Conservation (phyloP, 768 basidiomycete species). For the Trametes punicea region DNA sequence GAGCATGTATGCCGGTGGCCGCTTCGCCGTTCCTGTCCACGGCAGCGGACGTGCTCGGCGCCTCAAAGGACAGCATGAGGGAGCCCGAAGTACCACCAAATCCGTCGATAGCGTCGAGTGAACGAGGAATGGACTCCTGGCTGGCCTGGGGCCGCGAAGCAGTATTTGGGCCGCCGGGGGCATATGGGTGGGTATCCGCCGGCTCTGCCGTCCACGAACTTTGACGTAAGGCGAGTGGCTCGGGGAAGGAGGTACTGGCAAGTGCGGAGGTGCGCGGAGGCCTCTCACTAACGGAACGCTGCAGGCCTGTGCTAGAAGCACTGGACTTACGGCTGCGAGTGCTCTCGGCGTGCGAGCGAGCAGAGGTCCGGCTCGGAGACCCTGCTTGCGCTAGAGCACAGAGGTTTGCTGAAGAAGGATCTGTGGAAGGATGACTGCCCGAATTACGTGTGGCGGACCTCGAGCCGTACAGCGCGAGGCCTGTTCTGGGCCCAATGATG, state of each 20-base stretch:
- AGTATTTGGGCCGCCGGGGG: neutral
- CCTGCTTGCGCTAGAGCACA: neutral
- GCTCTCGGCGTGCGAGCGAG: conserved; percentile 10
- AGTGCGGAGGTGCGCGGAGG: conserved; percentile 9
- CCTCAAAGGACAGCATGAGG: conserved; percentile 17
- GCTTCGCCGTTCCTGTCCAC: conserved; percentile 19
- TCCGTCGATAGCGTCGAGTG: conserved; percentile 4
- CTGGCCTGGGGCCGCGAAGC: conserved; percentile 5
- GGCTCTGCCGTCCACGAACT: neutral
- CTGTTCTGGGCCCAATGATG: conserved; percentile 15
- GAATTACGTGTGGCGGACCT: conserved; percentile 3
- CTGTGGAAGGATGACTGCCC: neutral
- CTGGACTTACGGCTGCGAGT: neutral
- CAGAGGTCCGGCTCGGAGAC: conserved; percentile 8
- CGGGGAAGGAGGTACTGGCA: neutral
- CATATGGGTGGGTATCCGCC: neutral
- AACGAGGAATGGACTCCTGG: conserved; percentile 16
- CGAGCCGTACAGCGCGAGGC: conserved; percentile 19
- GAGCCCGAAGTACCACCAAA: conserved; percentile 3
- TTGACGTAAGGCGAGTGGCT: neutral
- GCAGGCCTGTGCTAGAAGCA: neutral
- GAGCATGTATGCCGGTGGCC: conserved; percentile 20
- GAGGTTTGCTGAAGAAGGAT: neutral
- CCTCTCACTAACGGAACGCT: conserved; percentile 1
- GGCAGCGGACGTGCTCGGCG: conserved; percentile 17